Base-by-base conservation (phyloP, 345 rosid species). In the Populus euphratica region DNA sequence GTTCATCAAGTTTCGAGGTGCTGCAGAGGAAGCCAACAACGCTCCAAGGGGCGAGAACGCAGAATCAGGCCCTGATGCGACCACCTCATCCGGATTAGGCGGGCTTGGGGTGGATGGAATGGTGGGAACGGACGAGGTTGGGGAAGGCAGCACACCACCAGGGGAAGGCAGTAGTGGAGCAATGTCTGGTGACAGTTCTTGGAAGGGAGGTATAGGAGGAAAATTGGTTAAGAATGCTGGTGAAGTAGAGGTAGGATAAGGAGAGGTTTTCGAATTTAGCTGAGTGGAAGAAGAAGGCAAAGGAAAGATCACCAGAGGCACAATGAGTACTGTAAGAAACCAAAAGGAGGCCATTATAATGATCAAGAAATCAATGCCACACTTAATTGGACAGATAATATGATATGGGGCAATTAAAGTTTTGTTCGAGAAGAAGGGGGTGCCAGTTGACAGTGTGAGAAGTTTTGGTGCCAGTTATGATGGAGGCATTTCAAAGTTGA, bases 31-130 rank as follows among this genome's bases (percentile, higher is more conserved):
- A 73, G 79, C 80, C 31, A 86, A 87, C 20, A 86, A 81, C 36
- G 93, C 78, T 39, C 80, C 84, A 1, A 80, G 80, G 13, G 98
- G 97, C 5, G 88, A 49, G 23, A 85, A 75, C 0, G 90, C 88
- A 18, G 91, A 85, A 44, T 63, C 93, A 54, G 91, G 89, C 10
- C 77, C 90, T 31, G 76, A 36, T 0, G 87, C 83, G 6, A 62
- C 41, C 1, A 68, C 68, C 8, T 81, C 86, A 74, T 91, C 92
- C 1, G 98, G 98, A 81, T 94, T 89, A 17, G 98, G 97, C 5
- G 98, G 95, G 86, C 97, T 94, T 18, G 88, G 97, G 49, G 76
- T 87, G 73, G 97, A 84, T 13, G 97, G 95, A 79, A 93, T 90
- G 69, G 93, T 92, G 72, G 94, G 94, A 33, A 89, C 70, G 79